Evolutionary conservation across 1,284 basidiomycete genomes (phyloP).

Genomic region (Trichosporon faecale): DNA sequence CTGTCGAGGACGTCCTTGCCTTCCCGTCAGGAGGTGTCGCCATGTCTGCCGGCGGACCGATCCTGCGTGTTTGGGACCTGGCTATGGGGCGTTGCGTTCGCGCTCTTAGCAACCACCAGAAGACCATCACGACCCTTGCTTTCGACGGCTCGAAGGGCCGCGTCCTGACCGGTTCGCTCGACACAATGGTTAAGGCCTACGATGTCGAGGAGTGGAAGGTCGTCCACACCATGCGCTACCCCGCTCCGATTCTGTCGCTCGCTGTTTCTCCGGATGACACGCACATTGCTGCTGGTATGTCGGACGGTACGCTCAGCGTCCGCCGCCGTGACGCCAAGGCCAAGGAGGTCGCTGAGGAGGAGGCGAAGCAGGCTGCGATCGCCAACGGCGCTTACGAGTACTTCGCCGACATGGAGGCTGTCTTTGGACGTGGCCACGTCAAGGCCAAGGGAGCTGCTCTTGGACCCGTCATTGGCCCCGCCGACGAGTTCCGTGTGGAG

Average conservation of each 20-base stretch:
- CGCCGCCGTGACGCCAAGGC: constrained; percentile 76
- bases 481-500: constrained; percentile 72
- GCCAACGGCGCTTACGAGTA: constrained; percentile 67
- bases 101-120: constrained; percentile 94
- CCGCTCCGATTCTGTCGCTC: constrained; percentile 83
- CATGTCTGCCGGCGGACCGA: constrained; percentile 84
- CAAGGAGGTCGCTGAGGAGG: constrained; percentile 58
- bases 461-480: constrained; percentile 56
- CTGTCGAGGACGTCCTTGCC: constrained; percentile 92
- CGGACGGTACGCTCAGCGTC: constrained; percentile 90
- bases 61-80: constrained; percentile 92
- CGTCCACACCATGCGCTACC: constrained; percentile 98
- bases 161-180: constrained; percentile 83
- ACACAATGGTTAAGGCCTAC: constrained; percentile 98
- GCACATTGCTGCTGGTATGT: constrained; percentile 92
- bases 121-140: constrained; percentile 85
- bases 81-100: constrained; percentile 83
- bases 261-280: constrained; percentile 97
- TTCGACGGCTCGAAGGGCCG: constrained; percentile 67
- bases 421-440: constrained; percentile 61
- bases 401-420: constrained; percentile 61
- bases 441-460: constrained; percentile 58
- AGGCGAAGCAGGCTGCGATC: constrained; percentile 56
- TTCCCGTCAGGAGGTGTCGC: constrained; percentile 86
- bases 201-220: constrained; percentile 92